Evolutionary conservation across 768 basidiomycete genomes (phyloP).

Genomic region (Termitomyces heimii): DNA sequence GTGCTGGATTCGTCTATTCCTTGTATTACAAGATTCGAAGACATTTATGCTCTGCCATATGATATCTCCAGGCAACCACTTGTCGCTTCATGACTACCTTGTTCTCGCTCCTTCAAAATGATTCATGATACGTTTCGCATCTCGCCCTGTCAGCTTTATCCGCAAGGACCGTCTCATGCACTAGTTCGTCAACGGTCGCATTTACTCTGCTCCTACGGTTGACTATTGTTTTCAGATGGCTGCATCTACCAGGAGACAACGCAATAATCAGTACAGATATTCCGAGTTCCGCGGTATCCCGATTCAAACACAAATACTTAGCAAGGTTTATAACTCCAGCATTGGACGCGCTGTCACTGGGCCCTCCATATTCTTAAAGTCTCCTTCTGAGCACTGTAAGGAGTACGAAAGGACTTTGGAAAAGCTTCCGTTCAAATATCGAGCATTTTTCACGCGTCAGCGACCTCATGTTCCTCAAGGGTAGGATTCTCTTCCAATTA

Average conservation of each 20-base stretch:
- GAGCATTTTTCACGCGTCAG: background rate
- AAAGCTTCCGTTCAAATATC: background rate
- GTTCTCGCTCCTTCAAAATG: background rate
- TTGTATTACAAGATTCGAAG: conserved; percentile 2
- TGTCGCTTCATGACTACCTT: conserved; percentile 4
- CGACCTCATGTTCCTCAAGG: conserved; percentile 9
- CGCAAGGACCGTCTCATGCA: background rate
- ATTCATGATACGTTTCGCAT: background rate
- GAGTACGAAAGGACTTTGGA: background rate
- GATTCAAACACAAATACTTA: background rate
- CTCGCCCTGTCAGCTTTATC: background rate
- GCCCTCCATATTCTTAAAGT: background rate
- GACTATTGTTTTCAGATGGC: background rate
- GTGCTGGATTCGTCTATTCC: background rate
- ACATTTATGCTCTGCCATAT: background rate
- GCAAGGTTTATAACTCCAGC: background rate
- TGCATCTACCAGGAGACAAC: background rate
- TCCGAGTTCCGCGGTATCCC: background rate
- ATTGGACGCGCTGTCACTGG: background rate
- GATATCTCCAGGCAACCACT: background rate
- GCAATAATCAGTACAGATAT: background rate
- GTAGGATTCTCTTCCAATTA: background rate
- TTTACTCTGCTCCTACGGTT: background rate
- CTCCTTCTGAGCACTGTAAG: background rate
- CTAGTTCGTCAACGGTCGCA: background rate